Evolutionary conservation across 1,284 basidiomycete species (phyloP).

Genomic region (Sanguinoderma infundibulare): DNA sequence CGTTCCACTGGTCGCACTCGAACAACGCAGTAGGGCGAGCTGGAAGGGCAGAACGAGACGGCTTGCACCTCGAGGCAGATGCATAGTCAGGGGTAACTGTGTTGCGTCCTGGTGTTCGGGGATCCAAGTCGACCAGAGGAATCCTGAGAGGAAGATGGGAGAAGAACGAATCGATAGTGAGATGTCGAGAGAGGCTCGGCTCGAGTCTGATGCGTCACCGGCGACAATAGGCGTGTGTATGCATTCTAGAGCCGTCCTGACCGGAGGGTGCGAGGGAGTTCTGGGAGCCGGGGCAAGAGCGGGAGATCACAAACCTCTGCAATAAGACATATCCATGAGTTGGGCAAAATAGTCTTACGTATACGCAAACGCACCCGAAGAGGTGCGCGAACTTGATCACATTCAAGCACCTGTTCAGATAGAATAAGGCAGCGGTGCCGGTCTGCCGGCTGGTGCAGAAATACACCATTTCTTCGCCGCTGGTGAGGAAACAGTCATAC

Average conservation of each 20-base stretch:
- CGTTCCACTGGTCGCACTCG: neutral
- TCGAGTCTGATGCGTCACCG: neutral
- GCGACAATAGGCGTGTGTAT: neutral
- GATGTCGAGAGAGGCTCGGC: neutral
- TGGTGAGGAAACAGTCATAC: too few relatives aligned
- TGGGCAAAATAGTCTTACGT: too few relatives aligned
- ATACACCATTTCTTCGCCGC: too few relatives aligned
- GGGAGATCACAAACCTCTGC: too few relatives aligned
- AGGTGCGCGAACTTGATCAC: too few relatives aligned
- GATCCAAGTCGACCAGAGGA: constrained; percentile 12
- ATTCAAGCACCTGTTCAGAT: too few relatives aligned
- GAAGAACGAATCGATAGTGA: neutral
- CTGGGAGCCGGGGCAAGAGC: neutral
- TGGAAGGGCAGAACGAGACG: neutral
- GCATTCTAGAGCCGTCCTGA: neutral
- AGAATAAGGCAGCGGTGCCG: too few relatives aligned
- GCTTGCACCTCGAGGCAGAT: neutral
- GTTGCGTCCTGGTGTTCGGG: neutral
- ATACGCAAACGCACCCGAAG: too few relatives aligned
- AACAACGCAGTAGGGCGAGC: neutral
- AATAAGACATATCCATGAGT: too few relatives aligned
- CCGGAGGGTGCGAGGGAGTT: neutral
- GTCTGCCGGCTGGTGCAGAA: too few relatives aligned
- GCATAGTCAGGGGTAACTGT: neutral
- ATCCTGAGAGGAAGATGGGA: neutral